Evolutionary conservation across 2,329 filamentous ascomycete species (phyloP).

Genomic region (Endothia cerciana): DNA sequence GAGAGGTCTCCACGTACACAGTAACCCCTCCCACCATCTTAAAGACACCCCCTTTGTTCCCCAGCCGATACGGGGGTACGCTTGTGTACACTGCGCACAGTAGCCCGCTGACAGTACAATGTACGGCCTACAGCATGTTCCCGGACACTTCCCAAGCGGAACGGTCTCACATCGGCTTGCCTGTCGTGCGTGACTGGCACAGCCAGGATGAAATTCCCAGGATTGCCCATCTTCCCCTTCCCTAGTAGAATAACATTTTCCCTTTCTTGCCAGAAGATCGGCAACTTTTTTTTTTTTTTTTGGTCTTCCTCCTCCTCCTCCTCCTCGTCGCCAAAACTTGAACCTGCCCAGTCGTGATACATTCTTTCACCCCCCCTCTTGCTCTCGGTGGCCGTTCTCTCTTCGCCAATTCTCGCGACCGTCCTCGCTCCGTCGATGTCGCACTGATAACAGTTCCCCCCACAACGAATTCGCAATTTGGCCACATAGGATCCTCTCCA

Average conservation of each 20-base stretch:
- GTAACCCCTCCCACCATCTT: not conserved
- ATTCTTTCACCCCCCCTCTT: slow-evolving; percentile 1
- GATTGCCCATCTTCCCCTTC: slow-evolving; percentile 18
- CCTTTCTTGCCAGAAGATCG: slow-evolving; percentile 23
- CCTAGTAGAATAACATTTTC: slow-evolving; percentile 18
- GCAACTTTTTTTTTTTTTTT: slow-evolving; percentile 23
- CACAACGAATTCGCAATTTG: slow-evolving; percentile 2
- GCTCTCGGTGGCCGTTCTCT: slow-evolving; percentile 14
- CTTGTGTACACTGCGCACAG: not conserved
- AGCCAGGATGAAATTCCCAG: slow-evolving; percentile 13
- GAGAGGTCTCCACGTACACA: slow-evolving; percentile 7
- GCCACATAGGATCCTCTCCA: slow-evolving; percentile 4
- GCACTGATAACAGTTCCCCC: slow-evolving; percentile 1
- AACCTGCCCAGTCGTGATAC: slow-evolving; percentile 5
- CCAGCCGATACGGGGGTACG: slow-evolving; percentile 3
- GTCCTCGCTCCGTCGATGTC: not conserved
- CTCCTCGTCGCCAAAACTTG: slow-evolving; percentile 6
- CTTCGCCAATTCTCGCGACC: slow-evolving; percentile 18
- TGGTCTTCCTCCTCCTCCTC: slow-evolving; percentile 12
- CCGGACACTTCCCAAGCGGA: slow-evolving; percentile 20
- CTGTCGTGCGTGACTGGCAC: slow-evolving; percentile 22
- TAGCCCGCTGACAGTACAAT: slow-evolving; percentile 10
- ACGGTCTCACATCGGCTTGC: slow-evolving; percentile 12
- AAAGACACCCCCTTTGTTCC: slow-evolving; percentile 4
- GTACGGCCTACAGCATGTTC: slow-evolving; percentile 19